Conservation (phyloP, 2,329 filamentous ascomycete species). For the Aureobasidium sp. region DNA sequence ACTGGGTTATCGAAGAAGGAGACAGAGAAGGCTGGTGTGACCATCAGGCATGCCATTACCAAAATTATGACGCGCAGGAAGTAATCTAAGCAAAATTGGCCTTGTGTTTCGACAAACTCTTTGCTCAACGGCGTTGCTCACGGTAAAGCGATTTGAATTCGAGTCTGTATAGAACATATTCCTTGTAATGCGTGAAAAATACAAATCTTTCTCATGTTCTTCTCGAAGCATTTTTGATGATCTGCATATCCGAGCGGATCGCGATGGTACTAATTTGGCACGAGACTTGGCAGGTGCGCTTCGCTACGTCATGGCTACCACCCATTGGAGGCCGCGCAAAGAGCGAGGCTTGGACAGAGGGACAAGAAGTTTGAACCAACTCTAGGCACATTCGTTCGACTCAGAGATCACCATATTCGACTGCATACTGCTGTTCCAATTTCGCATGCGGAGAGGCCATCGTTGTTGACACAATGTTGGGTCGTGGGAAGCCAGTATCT, state of each 20-base stretch:
- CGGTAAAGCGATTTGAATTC: neutral
- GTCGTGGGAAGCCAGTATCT: conserved; percentile 56
- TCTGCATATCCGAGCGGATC: neutral
- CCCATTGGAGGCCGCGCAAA: neutral
- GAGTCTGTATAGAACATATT: neutral
- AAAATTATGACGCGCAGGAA: conserved; percentile 64
- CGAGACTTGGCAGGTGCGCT: neutral
- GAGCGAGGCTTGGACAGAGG: neutral
- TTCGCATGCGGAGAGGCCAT: neutral
- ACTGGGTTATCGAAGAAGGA: conserved; percentile 87
- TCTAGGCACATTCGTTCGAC: neutral
- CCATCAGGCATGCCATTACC: conserved; percentile 85
- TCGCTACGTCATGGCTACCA: neutral
- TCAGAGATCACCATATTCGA: neutral
- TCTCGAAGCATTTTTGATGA: neutral
- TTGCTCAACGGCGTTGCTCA: neutral
- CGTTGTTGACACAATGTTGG: conserved; percentile 31
- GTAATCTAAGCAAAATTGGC: conserved; percentile 15
- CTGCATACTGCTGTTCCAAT: neutral
- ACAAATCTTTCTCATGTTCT: neutral
- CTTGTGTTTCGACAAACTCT: neutral
- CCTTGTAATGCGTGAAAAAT: neutral
- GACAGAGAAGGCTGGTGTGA: conserved; percentile 84
- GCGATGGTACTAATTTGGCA: neutral
- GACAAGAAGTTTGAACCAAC: conserved; percentile 1